Base-by-base conservation (phyloP, 768 basidiomycete species). In the Cystofilobasidium macerans region DNA sequence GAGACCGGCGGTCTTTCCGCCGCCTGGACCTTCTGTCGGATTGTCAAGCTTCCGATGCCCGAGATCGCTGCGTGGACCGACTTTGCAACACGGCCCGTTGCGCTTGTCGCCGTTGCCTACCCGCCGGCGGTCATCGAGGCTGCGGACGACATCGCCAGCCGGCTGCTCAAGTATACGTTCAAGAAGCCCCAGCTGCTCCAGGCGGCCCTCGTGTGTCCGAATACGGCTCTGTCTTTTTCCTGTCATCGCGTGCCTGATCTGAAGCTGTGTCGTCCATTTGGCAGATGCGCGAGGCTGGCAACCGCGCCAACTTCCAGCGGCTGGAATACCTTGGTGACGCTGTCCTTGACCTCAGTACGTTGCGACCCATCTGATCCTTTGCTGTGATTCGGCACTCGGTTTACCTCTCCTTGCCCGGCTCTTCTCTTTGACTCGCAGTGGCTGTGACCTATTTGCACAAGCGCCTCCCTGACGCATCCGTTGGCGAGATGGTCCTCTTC, bases 321-420 rank as follows among this genome's bases (percentile, higher is more conserved):
- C 80, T 91, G 40, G 88, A 90, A 73, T 92, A 90, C 73, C 79
- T 90, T 45, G 89, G 89, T 16, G 89, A 92, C 76, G 87, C 87
- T 1, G 82, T 92, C 59, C 80, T 92, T 30, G 89, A 91, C 74
- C 86, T 88, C 65, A 75, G 89, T 90, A 71, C 62, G 87, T 78
- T 22, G 30, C 51, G 38, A 40, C 8, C 9, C 38, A 16, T 22
- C 9, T 22, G 12, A 24, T 32, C 9, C 51, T 53, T 7, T 53
- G n/a, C 51, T 8, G 9, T 53, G 33, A 47, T 30, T 5, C 22
- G 22, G 22, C 48, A 12, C 24, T 36, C 51, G 22, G n/a, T n/a
- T n/a, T n/a, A 5, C 38, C 24, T 42, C 62, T 43, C 48, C 6
- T 54, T 16, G 0, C 16, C 26, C 35, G 13, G 16, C 28, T 33